These are phyloP conservation scores for Zarea fungicola DNA, from an alignment of 2,329 filamentous ascomycete species.

Conservation along the genomic window DNA sequence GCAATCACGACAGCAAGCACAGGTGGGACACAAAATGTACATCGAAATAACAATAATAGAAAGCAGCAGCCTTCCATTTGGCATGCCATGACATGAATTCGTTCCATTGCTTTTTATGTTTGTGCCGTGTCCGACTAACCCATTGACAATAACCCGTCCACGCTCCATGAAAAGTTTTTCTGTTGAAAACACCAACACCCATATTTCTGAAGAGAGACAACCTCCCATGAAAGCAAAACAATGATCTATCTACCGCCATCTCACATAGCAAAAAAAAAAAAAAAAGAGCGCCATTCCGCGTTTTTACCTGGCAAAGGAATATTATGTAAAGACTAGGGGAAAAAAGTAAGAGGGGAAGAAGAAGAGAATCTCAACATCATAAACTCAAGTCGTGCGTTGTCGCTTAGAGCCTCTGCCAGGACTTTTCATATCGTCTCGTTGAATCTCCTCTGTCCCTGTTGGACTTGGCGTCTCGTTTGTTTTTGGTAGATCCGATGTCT, in stretches of 20 bases:
- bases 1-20: neutral
- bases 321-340: neutral
- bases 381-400: constrained; percentile 9
- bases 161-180: no score
- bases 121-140: no score
- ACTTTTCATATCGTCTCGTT: constrained; percentile 33
- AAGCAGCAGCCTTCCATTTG: neutral
- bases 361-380: neutral
- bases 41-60: neutral
- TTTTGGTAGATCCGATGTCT: constrained; percentile 15
- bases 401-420: constrained; percentile 7
- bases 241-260: no score
- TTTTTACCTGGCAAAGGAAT: neutral
- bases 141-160: no score
- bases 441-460: constrained; percentile 47
- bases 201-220: no score
- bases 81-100: neutral
- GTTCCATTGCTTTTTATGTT: no score
- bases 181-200: no score
- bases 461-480: constrained; percentile 39
- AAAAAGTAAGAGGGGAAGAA: neutral
- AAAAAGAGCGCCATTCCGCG: no score
- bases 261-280: no score
- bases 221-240: no score
- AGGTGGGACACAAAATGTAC: neutral